phyloP scores from a whole-genome alignment of 2,329 filamentous ascomycete species.

The Fusarium annulatum region DNA sequence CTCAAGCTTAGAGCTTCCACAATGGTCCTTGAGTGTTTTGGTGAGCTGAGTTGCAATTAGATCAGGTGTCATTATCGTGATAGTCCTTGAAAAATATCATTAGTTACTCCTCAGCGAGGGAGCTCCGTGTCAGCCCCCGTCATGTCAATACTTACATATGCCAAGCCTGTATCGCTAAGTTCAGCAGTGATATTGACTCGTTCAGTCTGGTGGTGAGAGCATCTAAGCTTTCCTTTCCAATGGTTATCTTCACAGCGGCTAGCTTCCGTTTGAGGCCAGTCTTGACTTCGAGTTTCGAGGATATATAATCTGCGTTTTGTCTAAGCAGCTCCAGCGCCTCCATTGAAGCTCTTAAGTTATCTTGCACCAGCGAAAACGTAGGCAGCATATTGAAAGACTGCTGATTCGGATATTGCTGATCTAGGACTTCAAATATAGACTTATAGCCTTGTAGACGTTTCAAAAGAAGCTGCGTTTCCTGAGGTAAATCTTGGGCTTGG shows the following conservation, averaged over 20 bases:
- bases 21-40: slow-evolving; percentile 2
- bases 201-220: slow-evolving; percentile 29
- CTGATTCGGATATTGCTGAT: slow-evolving; percentile 21
- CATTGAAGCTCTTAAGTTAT: slow-evolving; percentile 15
- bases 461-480: slow-evolving; percentile 36
- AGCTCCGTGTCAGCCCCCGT: neutral
- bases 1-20: no score
- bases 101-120: no score
- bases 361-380: neutral
- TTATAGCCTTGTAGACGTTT: slow-evolving; percentile 25
- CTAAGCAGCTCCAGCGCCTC: slow-evolving; percentile 28
- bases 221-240: slow-evolving; percentile 36
- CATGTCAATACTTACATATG: slow-evolving; percentile 26
- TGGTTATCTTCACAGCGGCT: slow-evolving; percentile 28
- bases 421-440: slow-evolving; percentile 28
- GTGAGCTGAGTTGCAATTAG: slow-evolving; percentile 16
- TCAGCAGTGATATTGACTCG: slow-evolving; percentile 25
- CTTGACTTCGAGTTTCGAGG: slow-evolving; percentile 13
- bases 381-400: neutral
- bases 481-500: slow-evolving; percentile 39
- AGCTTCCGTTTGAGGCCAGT: slow-evolving; percentile 30
- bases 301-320: slow-evolving; percentile 26
- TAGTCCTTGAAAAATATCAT: slow-evolving; percentile 15
- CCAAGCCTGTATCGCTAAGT: slow-evolving; percentile 30
- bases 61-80: slow-evolving; percentile 31